Evolutionary conservation across 257 asterid species (phyloP).

Genomic region (Voacanga thouarsii): DNA sequence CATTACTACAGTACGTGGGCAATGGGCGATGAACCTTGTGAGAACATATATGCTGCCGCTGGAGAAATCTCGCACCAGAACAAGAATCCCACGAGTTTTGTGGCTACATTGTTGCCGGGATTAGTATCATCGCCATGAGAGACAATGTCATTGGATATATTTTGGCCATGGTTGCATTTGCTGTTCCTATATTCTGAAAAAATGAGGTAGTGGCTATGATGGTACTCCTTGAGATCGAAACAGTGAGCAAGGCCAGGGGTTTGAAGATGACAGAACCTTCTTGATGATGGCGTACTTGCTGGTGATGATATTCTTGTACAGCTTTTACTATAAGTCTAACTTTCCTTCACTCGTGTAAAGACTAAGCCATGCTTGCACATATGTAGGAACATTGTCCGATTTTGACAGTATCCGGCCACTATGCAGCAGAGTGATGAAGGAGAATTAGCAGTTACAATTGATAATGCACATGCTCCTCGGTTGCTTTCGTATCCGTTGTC

Average conservation of each 20-base stretch:
- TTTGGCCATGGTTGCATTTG: constrained; percentile 6
- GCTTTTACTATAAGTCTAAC: constrained; percentile 19
- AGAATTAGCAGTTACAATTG: background rate
- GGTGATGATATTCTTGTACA: constrained; percentile 35
- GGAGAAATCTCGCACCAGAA: constrained; percentile 2
- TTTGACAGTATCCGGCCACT: constrained; percentile 14
- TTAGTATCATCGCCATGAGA: constrained; percentile 10
- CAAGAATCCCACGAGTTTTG: background rate
- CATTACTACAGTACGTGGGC: constrained; percentile 49
- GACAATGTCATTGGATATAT: background rate
- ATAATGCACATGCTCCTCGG: background rate
- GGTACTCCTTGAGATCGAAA: background rate
- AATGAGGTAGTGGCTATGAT: background rate
- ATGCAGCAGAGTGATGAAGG: constrained; percentile 13
- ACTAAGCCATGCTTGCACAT: constrained; percentile 26
- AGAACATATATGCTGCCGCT: constrained; percentile 14
- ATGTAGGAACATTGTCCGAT: constrained; percentile 3
- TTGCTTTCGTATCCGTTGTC: too few species aligned
- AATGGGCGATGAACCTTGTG: constrained; percentile 39
- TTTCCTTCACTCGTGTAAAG: constrained; percentile 22
- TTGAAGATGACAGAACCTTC: constrained; percentile 12
- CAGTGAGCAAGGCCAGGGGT: constrained; percentile 2
- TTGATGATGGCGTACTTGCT: constrained; percentile 26
- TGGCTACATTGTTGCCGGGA: background rate
- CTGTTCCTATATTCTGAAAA: constrained; percentile 1